phyloP scores from a whole-genome alignment of 352 stramenopile genomes.

The Sclerospora graminicola region DNA sequence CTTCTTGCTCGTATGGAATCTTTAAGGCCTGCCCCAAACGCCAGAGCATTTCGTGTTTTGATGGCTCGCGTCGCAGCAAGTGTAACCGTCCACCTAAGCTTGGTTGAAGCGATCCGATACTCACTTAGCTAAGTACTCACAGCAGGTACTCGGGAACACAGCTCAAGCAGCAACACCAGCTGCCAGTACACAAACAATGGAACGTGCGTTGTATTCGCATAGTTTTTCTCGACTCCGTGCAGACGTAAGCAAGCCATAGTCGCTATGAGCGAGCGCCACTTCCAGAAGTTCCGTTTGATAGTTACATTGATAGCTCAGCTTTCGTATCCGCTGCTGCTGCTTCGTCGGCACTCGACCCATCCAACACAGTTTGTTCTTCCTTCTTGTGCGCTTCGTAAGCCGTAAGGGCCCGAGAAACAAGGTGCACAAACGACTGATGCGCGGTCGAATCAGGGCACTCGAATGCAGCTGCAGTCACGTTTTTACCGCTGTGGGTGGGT shows the following conservation, averaged over 20 bases:
- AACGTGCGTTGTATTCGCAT: slow-evolving; percentile 59
- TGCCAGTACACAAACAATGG: no score
- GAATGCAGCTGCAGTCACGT: no score
- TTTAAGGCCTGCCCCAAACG: slow-evolving; percentile 48
- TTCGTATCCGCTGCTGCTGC: no score
- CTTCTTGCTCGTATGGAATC: slow-evolving; percentile 61
- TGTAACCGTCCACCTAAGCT: slow-evolving; percentile 56
- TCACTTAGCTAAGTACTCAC: slow-evolving; percentile 48
- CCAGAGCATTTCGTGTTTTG: slow-evolving; percentile 62
- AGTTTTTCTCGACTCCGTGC: slow-evolving; percentile 58
- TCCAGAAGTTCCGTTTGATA: slow-evolving; percentile 60
- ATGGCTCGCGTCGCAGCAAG: slow-evolving; percentile 51
- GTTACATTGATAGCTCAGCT: slow-evolving; percentile 44
- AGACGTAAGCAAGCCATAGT: no score
- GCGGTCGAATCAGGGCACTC: no score
- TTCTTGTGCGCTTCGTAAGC: no score
- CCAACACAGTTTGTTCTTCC: no score
- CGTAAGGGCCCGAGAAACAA: no score
- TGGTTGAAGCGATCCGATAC: slow-evolving; percentile 71
- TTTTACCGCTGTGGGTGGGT: no score
- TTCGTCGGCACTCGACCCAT: no score
- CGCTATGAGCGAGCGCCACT: slow-evolving; percentile 55
- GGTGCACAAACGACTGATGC: no score
- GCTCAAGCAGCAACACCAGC: no score
- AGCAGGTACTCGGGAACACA: slow-evolving; percentile 38